Evolutionary conservation across 2,329 filamentous ascomycete species (phyloP).

Genomic region (Penicillium sp.): DNA sequence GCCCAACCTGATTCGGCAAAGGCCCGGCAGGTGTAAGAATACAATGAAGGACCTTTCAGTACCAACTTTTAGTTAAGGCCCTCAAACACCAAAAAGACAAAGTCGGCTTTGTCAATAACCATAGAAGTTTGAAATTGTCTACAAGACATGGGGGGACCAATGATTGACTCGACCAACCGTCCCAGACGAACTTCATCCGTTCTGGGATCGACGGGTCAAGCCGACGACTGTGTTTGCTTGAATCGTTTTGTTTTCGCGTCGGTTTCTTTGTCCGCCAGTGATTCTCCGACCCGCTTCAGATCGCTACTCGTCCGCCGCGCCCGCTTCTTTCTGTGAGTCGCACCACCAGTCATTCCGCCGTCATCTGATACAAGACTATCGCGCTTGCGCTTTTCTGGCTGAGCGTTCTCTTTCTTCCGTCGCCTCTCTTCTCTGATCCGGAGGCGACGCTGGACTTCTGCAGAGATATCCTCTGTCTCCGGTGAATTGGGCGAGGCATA

Average conservation of each 20-base stretch:
- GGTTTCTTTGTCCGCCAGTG: neutral
- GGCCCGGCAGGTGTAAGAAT: neutral
- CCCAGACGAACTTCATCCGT: neutral
- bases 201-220: neutral
- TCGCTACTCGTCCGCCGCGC: constrained; percentile 14
- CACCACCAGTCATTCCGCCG: constrained; percentile 21
- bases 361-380: constrained; percentile 41
- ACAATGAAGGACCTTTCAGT: neutral
- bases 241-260: constrained; percentile 12
- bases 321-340: constrained; percentile 31
- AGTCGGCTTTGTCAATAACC: neutral
- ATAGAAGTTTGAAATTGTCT: neutral
- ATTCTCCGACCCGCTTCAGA: constrained; percentile 9
- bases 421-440: constrained; percentile 48
- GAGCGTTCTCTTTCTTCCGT: constrained; percentile 32
- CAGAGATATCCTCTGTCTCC: constrained; percentile 51
- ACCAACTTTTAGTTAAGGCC: neutral
- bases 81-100: neutral
- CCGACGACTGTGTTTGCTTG: neutral
- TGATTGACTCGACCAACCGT: neutral
- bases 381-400: constrained; percentile 46
- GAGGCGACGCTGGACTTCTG: constrained; percentile 50
- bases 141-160: neutral
- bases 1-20: neutral
- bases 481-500: constrained; percentile 19